These are phyloP conservation scores for Arxiozyma heterogenica DNA, from an alignment of 1,139 yeast species.

Conservation along the genomic window DNA sequence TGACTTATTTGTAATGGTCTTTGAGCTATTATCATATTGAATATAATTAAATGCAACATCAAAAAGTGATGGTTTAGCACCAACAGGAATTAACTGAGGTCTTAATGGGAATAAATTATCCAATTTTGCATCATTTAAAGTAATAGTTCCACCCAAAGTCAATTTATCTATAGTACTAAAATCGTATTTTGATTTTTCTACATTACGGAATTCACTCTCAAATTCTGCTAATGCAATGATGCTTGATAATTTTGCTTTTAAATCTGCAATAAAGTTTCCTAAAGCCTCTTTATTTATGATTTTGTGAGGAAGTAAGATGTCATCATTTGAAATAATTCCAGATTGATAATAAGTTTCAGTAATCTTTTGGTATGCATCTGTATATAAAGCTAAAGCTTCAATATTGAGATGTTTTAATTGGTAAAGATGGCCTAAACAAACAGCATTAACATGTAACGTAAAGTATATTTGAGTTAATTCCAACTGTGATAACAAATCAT, in stretches of 20 bases:
- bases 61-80: conserved; percentile 80
- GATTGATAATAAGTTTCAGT: conserved; percentile 8
- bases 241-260: conserved; percentile 20
- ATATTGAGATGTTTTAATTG: conserved; percentile 22
- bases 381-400: conserved; percentile 26
- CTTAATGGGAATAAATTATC: conserved; percentile 42
- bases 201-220: conserved; percentile 13
- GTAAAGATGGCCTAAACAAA: conserved; percentile 24
- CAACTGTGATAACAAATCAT: conserved; percentile 49
- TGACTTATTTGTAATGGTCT: background rate
- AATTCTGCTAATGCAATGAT: conserved; percentile 28
- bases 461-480: conserved; percentile 27
- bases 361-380: conserved; percentile 16
- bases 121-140: conserved; percentile 31
- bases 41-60: conserved; percentile 84
- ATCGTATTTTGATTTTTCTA: conserved; percentile 6
- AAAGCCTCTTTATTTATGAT: conserved; percentile 15
- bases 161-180: conserved; percentile 34
- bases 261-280: conserved; percentile 9
- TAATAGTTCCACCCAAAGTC: conserved; percentile 30
- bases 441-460: conserved; percentile 17
- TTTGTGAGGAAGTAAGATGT: conserved; percentile 15
- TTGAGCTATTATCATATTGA: conserved; percentile 33
- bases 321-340: conserved; percentile 9
- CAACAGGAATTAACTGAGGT: conserved; percentile 44